Evolutionary conservation across 129 eudicot species (phyloP), one percentile per base, ranked within the genome.

Genomic region (Flaveria bidentis): DNA sequence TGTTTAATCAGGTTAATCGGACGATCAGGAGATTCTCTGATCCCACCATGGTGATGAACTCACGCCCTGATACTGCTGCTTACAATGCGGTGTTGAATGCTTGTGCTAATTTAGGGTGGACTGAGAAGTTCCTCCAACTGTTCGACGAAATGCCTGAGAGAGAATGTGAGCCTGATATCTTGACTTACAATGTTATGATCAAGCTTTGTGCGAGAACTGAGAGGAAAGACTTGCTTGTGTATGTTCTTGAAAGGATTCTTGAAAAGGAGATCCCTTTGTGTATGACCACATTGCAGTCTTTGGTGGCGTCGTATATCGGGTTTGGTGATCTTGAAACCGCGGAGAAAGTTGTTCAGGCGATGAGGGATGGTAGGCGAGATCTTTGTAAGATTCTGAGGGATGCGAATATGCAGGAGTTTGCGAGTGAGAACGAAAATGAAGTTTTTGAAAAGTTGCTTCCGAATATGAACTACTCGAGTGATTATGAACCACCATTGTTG

Each of bases 281-380:
- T 81, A 73, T 86, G 85, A 87, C 97, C 5, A 94, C 97, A 0
- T 67, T 95, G 79, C 97, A 89, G 53, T 95, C 97, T 2, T 86
- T 95, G 28, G 97, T 94, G 9, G 99, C 99, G 1, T 96, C 97
- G 10, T 95, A 95, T 67, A 87, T 95, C 14, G 99, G 99, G 1
- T 95, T 95, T 80, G 94, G 90, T 30, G 99, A 95, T 76, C 72
- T 95, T 70, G 91, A 82, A 63, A 84, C 84, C 6, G 96, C 97
- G 0, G 99, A 95, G 82, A 80, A 70, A 47, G 56, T 91, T 77
- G 90, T 95, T 57, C 99, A 95, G 80, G 93, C 96, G 0, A 86
- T 91, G 97, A 84, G 97, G 68, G 94, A 95, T 33, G 94, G 92
- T 11, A 85, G 96, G 79, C 53, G 17, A 69, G 99, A 95, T 73